A percentile compares a stretch with the other conserved stretches of the same genome.
These are phyloP conservation scores for Tillandsia fasciculata DNA, from an alignment of 176 grass and related monocot species.

Conservation along the genomic window DNA sequence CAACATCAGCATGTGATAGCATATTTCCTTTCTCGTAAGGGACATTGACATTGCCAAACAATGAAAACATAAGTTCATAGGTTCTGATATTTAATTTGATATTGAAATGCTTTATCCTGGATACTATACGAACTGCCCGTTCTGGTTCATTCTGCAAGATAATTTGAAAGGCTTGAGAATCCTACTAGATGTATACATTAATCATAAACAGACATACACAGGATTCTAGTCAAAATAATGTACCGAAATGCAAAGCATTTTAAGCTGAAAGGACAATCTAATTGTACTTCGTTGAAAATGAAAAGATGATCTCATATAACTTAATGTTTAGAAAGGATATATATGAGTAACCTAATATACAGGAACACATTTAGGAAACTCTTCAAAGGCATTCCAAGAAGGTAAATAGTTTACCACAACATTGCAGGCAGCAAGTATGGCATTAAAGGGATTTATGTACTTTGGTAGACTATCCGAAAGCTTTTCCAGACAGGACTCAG, in stretches of 20 bases:
- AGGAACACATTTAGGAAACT: constrained; percentile 11
- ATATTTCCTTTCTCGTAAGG: constrained; percentile 89
- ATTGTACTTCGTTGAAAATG: neutral
- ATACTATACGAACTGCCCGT: constrained; percentile 56
- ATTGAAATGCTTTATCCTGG: constrained; percentile 55
- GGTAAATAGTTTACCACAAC: constrained; percentile 49
- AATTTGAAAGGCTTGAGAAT: neutral
- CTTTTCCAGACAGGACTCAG: constrained; percentile 53
- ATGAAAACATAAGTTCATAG: constrained; percentile 65
- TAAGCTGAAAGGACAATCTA: neutral
- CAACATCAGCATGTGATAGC: constrained; percentile 63
- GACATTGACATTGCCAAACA: constrained; percentile 64
- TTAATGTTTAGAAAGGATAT: too few species aligned
- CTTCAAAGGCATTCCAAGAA: constrained; percentile 1
- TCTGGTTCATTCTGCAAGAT: constrained; percentile 70
- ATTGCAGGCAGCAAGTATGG: constrained; percentile 55
- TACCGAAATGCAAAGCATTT: neutral
- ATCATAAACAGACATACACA: neutral
- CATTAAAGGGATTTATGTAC: constrained; percentile 38
- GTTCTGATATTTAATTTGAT: constrained; percentile 57
- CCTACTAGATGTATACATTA: too few species aligned
- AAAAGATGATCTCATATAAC: neutral
- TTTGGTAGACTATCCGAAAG: constrained; percentile 47
- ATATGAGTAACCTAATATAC: too few species aligned
- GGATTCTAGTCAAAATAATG: neutral